phyloP scores from a whole-genome alignment of 208 protist species.

The Leishmania amazonensis region DNA sequence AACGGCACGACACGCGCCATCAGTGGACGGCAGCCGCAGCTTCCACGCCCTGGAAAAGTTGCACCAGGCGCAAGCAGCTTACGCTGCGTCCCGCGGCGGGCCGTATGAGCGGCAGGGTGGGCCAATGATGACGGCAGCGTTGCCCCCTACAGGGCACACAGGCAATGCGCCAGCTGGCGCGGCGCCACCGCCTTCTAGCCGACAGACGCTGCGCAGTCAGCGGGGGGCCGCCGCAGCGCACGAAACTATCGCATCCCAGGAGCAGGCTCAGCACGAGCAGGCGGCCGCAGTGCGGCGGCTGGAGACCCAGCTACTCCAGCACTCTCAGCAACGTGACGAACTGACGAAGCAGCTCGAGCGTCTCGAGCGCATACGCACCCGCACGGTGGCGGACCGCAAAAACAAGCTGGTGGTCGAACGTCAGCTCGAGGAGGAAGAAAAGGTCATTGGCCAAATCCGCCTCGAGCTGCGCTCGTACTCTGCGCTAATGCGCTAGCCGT shows the following conservation, averaged over 20 bases:
- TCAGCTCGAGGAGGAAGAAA: constrained; percentile 49
- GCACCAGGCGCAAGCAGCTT: constrained; percentile 7
- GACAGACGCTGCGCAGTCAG: constrained; percentile 12
- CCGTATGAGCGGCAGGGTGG: constrained; percentile 7
- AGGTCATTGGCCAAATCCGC: constrained; percentile 55
- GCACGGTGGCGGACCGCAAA: constrained; percentile 51
- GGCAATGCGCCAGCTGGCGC: background rate
- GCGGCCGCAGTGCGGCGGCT: constrained; percentile 39
- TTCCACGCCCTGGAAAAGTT: constrained; percentile 12
- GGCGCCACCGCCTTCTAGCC: background rate
- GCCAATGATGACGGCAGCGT: background rate
- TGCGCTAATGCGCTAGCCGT: constrained; percentile 7
- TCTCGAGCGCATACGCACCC: constrained; percentile 54
- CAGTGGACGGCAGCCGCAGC: constrained; percentile 4
- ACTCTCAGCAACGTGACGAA: constrained; percentile 62
- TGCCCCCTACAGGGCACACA: background rate
- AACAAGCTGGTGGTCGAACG: constrained; percentile 52
- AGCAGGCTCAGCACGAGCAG: constrained; percentile 24
- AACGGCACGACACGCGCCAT: background rate
- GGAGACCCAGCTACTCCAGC: constrained; percentile 53
- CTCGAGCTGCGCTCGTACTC: constrained; percentile 48
- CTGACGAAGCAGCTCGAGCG: constrained; percentile 54
- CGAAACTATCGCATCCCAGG: constrained; percentile 31
- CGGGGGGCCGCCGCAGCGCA: constrained; percentile 14
- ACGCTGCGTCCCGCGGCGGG: constrained; percentile 1